These are phyloP conservation scores for Suhomyces faveliae DNA, from an alignment of 805 yeast genomes.

Conservation along the genomic window DNA sequence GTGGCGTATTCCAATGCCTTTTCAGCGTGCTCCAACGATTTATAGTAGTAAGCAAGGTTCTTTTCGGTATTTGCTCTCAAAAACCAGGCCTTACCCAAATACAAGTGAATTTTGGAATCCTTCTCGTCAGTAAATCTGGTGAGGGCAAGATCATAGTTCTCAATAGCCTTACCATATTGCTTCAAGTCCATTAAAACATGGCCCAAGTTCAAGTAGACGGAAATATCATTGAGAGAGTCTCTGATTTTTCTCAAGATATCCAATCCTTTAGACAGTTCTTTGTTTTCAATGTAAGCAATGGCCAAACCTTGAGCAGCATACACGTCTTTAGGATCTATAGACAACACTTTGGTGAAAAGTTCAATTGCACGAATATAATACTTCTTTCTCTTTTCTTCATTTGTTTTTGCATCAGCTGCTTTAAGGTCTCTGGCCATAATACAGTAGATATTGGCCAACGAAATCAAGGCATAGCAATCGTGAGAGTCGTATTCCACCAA, in stretches of 20 bases:
- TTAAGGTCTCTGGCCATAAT: conserved; percentile 76
- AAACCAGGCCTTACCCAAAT: conserved; percentile 88
- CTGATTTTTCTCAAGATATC: conserved; percentile 85
- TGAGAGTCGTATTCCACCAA: conserved; percentile 79
- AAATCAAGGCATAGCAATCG: conserved; percentile 84
- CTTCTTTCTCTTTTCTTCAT: conserved; percentile 58
- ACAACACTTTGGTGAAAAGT: conserved; percentile 81
- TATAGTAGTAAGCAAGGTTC: conserved; percentile 56
- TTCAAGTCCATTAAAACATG: conserved; percentile 82
- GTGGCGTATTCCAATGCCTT: conserved; percentile 47
- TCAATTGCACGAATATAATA: conserved; percentile 90
- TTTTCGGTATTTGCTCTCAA: conserved; percentile 70
- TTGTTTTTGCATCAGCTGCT: conserved; percentile 27
- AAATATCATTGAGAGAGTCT: conserved; percentile 82
- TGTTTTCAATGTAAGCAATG: conserved; percentile 83
- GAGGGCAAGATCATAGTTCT: conserved; percentile 80
- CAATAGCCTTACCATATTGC: conserved; percentile 83
- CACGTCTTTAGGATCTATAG: conserved; percentile 78
- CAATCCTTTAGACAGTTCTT: conserved; percentile 70
- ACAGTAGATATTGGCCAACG: conserved; percentile 86
- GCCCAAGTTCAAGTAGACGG: conserved; percentile 82
- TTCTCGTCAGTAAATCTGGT: conserved; percentile 59
- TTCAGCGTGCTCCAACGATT: conserved; percentile 61
- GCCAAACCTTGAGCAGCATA: conserved; percentile 99
- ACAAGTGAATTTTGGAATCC: conserved; percentile 65